Evolutionary conservation across 78 protist genomes (phyloP).

Genomic region (Andalucia godoyi): DNA sequence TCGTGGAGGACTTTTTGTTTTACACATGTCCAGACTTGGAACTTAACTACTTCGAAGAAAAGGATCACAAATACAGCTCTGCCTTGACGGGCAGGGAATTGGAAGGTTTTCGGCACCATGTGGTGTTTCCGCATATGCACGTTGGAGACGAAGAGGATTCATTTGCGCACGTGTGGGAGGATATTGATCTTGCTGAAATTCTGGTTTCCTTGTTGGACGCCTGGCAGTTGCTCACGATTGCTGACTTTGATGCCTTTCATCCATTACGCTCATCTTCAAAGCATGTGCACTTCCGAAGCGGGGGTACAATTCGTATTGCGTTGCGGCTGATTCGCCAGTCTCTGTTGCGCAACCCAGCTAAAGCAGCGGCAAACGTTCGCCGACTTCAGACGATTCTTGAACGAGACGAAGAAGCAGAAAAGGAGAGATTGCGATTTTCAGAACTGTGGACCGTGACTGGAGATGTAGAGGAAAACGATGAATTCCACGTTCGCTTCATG

Average conservation of each 20-base stretch:
- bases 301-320: not conserved
- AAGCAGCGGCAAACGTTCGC: not conserved
- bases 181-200: not conserved
- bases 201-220: not conserved
- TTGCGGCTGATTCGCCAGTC: not conserved
- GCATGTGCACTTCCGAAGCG: not conserved
- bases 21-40: no score
- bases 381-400: not conserved
- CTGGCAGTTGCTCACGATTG: not conserved
- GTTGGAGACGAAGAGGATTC: not conserved
- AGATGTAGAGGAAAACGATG: not conserved
- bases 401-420: not conserved
- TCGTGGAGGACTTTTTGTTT: no score
- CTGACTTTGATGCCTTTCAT: not conserved
- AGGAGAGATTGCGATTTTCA: not conserved
- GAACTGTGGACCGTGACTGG: conserved; percentile 4
- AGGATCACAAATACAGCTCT: no score
- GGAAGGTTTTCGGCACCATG: no score
- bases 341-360: not conserved
- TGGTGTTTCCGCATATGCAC: no score
- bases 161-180: conserved; percentile 1
- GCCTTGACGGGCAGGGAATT: no score
- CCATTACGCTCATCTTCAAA: not conserved
- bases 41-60: no score
- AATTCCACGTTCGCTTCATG: not conserved